Percentiles rank a stretch among this genome's conserved stretches.
Evolutionary conservation across 2,329 filamentous ascomycete species (phyloP).

Genomic region (Colletotrichum cuscutae): DNA sequence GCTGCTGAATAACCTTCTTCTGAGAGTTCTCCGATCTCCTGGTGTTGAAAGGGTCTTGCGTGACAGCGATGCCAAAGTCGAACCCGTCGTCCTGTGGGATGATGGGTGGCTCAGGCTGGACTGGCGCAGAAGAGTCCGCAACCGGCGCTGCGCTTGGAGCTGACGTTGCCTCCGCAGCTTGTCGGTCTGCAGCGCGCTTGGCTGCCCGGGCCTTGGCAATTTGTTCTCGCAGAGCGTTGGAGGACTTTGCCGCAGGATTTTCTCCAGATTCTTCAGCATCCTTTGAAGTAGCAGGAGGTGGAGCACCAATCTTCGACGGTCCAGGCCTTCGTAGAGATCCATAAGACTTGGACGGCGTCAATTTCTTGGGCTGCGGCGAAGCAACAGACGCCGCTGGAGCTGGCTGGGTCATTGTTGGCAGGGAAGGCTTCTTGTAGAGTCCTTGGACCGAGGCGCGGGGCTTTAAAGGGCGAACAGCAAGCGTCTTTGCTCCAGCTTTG

Average conservation of each 20-base stretch:
- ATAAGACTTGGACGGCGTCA: constrained; percentile 28
- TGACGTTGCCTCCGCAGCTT: constrained; percentile 37
- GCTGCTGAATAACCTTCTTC: constrained; percentile 76
- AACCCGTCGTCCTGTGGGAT: constrained; percentile 56
- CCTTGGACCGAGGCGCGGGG: constrained; percentile 63
- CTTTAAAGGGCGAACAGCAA: constrained; percentile 57
- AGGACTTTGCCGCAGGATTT: constrained; percentile 69
- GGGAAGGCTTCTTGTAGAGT: constrained; percentile 65
- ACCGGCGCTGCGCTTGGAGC: neutral
- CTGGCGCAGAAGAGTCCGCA: neutral
- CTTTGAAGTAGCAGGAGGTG: constrained; percentile 9
- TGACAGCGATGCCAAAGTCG: constrained; percentile 55
- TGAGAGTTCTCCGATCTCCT: constrained; percentile 65
- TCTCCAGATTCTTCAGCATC: constrained; percentile 41
- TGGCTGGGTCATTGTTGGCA: constrained; percentile 48
- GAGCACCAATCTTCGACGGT: constrained; percentile 8
- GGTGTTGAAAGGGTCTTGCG: constrained; percentile 77
- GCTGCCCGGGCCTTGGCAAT: constrained; percentile 94
- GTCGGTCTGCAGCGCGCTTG: constrained; percentile 64
- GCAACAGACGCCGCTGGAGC: neutral
- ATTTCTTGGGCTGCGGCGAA: constrained; percentile 13
- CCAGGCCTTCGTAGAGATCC: constrained; percentile 21
- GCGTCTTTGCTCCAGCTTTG: constrained; percentile 58
- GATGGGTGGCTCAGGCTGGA: constrained; percentile 44
- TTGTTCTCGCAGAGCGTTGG: constrained; percentile 83